A percentile compares a stretch with the other conserved stretches of the same genome.
These are phyloP conservation scores for Casaregolazyma suthepensis DNA, from an alignment of 1,139 yeast species.

Conservation along the genomic window DNA sequence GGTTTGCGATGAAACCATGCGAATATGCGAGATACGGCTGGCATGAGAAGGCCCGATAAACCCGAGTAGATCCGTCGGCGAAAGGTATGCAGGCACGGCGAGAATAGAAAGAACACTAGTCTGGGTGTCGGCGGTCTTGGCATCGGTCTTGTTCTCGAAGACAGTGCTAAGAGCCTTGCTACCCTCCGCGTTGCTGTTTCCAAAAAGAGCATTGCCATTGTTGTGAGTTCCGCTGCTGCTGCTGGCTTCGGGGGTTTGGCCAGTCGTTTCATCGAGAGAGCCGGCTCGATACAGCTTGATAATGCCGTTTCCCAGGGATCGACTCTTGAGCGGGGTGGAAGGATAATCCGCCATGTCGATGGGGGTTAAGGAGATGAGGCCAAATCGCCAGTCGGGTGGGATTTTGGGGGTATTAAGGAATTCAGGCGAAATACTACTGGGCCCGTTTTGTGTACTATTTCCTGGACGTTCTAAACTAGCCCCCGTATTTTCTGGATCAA, in stretches of 20 bases:
- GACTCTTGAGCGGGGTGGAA: slow-evolving; percentile 44
- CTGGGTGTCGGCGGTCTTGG: slow-evolving; percentile 11
- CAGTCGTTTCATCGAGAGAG: slow-evolving; percentile 5
- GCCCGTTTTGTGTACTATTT: too few species aligned
- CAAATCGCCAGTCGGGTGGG: slow-evolving; percentile 24
- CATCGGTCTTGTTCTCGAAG: neutral
- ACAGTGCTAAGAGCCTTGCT: neutral
- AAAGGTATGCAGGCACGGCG: slow-evolving; percentile 82
- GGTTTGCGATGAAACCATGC: slow-evolving; percentile 61
- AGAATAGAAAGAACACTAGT: slow-evolving; percentile 56
- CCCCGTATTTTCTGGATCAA: too few species aligned
- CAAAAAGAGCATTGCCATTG: neutral
- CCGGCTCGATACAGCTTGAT: slow-evolving; percentile 47
- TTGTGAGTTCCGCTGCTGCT: neutral
- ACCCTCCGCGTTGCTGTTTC: neutral
- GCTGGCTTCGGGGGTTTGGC: neutral
- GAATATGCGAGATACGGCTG: slow-evolving; percentile 59
- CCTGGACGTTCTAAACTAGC: too few species aligned
- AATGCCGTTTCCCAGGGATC: slow-evolving; percentile 65
- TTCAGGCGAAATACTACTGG: too few species aligned
- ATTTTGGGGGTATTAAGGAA: slow-evolving; percentile 13
- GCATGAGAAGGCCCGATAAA: slow-evolving; percentile 62
- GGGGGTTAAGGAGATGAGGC: slow-evolving; percentile 29
- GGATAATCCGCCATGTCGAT: slow-evolving; percentile 28
- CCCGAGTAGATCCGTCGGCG: slow-evolving; percentile 77